A percentile compares a stretch with the other conserved stretches of the same genome.
Conservation (phyloP, 2,329 filamentous ascomycete species). For the Colletotrichum magnum region DNA sequence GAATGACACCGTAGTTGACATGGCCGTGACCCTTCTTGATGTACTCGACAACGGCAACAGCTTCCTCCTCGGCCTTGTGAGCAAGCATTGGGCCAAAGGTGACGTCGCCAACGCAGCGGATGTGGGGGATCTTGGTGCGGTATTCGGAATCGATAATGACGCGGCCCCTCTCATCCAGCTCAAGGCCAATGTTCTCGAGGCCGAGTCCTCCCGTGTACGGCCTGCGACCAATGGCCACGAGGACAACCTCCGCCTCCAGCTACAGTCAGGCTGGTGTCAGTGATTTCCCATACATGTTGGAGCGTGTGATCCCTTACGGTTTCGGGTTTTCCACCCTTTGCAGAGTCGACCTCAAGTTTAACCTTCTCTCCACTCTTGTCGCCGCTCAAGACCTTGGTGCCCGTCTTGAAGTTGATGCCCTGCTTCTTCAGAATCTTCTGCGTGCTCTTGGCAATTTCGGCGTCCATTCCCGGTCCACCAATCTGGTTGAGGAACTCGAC, state of each 20-base stretch:
- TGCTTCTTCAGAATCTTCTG: constrained; percentile 97
- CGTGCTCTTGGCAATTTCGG: constrained; percentile 89
- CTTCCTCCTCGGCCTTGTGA: constrained; percentile 99
- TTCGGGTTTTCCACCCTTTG: constrained; percentile 97
- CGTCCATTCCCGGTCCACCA: constrained; percentile 97
- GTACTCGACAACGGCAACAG: constrained; percentile 93
- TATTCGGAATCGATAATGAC: constrained; percentile 99
- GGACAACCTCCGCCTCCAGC: constrained; percentile 94
- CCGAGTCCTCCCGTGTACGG: constrained; percentile 94
- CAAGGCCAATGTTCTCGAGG: constrained; percentile 93
- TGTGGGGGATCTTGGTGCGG: constrained; percentile 97
- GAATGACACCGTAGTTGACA: constrained; percentile 98
- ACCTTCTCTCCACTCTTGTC: constrained; percentile 84
- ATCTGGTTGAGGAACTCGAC: constrained; percentile 98
- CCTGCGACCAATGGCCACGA: constrained; percentile 95
- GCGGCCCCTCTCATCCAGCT: constrained; percentile 92
- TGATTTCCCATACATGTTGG: background rate
- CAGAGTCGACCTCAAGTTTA: constrained; percentile 88
- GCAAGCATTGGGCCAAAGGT: constrained; percentile 99
- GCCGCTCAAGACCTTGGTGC: constrained; percentile 93
- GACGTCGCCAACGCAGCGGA: constrained; percentile 94
- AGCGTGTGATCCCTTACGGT: constrained; percentile 68
- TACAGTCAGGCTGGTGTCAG: constrained; percentile 51
- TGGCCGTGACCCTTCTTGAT: constrained; percentile 98
- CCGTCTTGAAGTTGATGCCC: constrained; percentile 97